Conservation (phyloP, 2,329 filamentous ascomycete genomes). For the Trichoderma gracile region DNA sequence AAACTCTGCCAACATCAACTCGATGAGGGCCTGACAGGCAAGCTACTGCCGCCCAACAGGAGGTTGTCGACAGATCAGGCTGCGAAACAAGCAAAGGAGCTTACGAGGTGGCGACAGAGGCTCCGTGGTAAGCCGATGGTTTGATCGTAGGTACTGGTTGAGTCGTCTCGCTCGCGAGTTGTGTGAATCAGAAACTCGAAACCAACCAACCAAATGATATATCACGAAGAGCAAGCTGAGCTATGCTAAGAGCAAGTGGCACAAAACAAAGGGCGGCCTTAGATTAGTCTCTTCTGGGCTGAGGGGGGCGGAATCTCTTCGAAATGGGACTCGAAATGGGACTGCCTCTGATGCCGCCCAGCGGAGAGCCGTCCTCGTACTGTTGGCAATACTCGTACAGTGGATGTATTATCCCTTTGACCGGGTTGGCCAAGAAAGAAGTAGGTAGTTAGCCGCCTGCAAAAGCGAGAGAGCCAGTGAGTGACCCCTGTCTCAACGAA, state of each 20-base stretch:
- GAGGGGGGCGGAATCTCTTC: slow-evolving; percentile 23
- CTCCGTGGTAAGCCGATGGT: slow-evolving; percentile 10
- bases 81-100: slow-evolving; percentile 6
- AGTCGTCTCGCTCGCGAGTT: slow-evolving; percentile 8
- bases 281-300: slow-evolving; percentile 16
- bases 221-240: slow-evolving; percentile 8
- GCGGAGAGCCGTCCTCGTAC: slow-evolving; percentile 6
- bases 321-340: slow-evolving; percentile 17
- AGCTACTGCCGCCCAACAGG: neutral
- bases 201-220: slow-evolving; percentile 10
- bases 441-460: slow-evolving; percentile 26
- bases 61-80: slow-evolving; percentile 9
- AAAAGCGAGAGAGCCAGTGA: slow-evolving; percentile 31
- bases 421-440: slow-evolving; percentile 22
- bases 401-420: slow-evolving; percentile 19
- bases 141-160: neutral
- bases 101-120: neutral
- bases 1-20: slow-evolving; percentile 23
- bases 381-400: slow-evolving; percentile 11
- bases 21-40: neutral
- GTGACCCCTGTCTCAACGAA: slow-evolving; percentile 23
- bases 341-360: slow-evolving; percentile 23
- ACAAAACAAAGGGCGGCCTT: slow-evolving; percentile 7
- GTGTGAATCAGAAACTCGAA: slow-evolving; percentile 6
- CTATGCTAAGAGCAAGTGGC: slow-evolving; percentile 11